Evolutionary conservation across 495 filamentous ascomycete genomes (phyloP).

Genomic region (Recurvomyces mirabilis): DNA sequence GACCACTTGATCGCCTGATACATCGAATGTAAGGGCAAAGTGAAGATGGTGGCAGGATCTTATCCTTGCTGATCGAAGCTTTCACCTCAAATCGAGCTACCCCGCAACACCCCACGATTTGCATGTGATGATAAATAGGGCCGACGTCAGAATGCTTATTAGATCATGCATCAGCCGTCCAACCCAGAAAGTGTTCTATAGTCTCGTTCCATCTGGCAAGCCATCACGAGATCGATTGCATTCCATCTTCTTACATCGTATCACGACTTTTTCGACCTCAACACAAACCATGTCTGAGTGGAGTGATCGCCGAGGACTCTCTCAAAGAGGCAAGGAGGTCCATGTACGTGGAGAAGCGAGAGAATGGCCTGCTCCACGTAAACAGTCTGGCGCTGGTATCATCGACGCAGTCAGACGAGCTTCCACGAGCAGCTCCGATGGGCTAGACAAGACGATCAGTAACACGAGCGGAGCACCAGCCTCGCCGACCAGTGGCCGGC

Average conservation of each 20-base stretch:
- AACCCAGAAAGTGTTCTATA: too few relatives aligned
- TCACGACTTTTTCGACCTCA: too few relatives aligned
- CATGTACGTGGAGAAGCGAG: slow-evolving; percentile 5
- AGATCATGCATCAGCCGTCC: background rate
- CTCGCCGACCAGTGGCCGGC: slow-evolving; percentile 1
- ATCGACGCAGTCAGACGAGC: slow-evolving; percentile 9
- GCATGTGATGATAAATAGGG: background rate
- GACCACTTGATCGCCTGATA: too few relatives aligned
- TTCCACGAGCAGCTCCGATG: slow-evolving; percentile 4
- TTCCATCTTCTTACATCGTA: too few relatives aligned
- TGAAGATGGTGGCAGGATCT: background rate
- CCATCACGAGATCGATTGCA: too few relatives aligned
- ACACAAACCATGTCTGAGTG: slow-evolving; percentile 7
- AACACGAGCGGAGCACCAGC: slow-evolving; percentile 3
- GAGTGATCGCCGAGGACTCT: slow-evolving; percentile 15
- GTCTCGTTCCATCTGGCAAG: too few relatives aligned
- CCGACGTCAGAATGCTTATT: slow-evolving; percentile 7
- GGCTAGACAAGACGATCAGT: slow-evolving; percentile 14
- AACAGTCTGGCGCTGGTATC: slow-evolving; percentile 1
- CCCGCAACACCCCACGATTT: slow-evolving; percentile 3
- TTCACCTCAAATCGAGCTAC: background rate
- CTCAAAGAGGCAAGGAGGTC: slow-evolving; percentile 13
- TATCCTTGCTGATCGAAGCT: background rate
- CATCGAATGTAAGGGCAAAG: background rate
- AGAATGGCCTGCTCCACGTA: slow-evolving; percentile 5